A percentile compares a stretch with the other conserved stretches of the same genome.
Evolutionary conservation across 2,329 filamentous ascomycete species (phyloP).

Genomic region (Cryphonectria nitschkei): DNA sequence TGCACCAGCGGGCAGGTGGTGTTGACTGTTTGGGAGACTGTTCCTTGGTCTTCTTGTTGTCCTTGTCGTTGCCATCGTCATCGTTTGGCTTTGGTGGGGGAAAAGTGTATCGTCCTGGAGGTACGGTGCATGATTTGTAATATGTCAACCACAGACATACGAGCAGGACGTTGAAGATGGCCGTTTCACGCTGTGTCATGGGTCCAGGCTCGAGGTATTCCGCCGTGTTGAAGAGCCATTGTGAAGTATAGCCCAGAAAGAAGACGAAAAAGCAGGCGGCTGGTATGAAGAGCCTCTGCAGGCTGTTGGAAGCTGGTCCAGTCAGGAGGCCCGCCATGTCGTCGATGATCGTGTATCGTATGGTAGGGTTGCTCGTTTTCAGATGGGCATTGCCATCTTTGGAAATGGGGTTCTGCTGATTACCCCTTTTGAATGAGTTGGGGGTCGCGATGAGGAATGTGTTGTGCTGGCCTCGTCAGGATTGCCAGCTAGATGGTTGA

Average conservation of each 20-base stretch:
- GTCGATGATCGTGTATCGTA: not conserved
- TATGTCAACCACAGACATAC: constrained; percentile 71
- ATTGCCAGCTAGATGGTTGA: not conserved
- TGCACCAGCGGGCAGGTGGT: constrained; percentile 64
- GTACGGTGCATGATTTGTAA: constrained; percentile 60
- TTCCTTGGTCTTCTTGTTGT: not conserved
- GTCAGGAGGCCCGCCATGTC: constrained; percentile 33
- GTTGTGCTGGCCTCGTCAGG: not conserved
- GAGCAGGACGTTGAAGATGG: constrained; percentile 69
- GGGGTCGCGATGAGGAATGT: not conserved
- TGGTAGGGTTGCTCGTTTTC: constrained; percentile 2
- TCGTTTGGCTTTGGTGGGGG: constrained; percentile 30
- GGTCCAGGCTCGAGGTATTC: constrained; percentile 64
- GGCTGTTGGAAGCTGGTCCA: constrained; percentile 45
- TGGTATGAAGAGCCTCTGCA: constrained; percentile 68
- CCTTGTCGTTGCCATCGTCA: constrained; percentile 6
- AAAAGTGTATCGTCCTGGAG: constrained; percentile 60
- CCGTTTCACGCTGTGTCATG: constrained; percentile 57
- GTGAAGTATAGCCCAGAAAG: constrained; percentile 74
- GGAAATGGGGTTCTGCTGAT: not conserved
- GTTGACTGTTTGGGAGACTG: constrained; percentile 36
- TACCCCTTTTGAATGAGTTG: too few species aligned
- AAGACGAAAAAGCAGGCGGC: constrained; percentile 66
- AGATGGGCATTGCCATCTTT: constrained; percentile 4
- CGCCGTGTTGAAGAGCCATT: constrained; percentile 68